A percentile compares a stretch with the other conserved stretches of the same genome.
Evolutionary conservation across 1,284 basidiomycete species (phyloP).

Genomic region (Cutaneotrichosporon arboriforme): DNA sequence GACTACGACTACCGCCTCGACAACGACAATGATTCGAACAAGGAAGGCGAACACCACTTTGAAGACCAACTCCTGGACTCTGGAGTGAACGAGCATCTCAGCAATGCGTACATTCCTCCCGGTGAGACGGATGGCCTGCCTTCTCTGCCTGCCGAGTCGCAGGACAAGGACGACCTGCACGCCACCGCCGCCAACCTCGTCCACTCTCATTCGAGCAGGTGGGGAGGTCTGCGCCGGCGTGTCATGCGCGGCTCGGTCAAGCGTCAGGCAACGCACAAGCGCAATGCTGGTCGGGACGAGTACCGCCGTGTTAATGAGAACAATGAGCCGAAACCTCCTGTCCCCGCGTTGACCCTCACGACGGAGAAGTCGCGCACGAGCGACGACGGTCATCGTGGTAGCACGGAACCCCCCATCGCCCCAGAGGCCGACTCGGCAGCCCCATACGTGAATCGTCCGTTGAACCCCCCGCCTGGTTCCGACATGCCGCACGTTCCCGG

Average conservation of each 20-base stretch:
- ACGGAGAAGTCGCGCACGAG: background rate
- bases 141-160: slow-evolving; percentile 25
- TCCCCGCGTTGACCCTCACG: background rate
- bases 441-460: slow-evolving; percentile 1
- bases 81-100: slow-evolving; percentile 29
- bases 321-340: background rate
- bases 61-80: slow-evolving; percentile 25
- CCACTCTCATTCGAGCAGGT: slow-evolving; percentile 45
- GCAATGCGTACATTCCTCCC: slow-evolving; percentile 44
- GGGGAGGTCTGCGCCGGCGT: slow-evolving; percentile 42
- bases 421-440: background rate
- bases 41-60: background rate
- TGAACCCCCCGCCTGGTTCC: slow-evolving; percentile 9
- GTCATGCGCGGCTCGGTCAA: slow-evolving; percentile 18
- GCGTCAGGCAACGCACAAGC: background rate
- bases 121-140: slow-evolving; percentile 51
- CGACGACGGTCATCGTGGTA: background rate
- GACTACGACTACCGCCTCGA: slow-evolving; percentile 48
- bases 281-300: background rate
- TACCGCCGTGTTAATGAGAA: background rate
- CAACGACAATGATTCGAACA: slow-evolving; percentile 22
- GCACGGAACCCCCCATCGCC: too few relatives aligned
- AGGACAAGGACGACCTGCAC: slow-evolving; percentile 29
- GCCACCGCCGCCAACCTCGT: slow-evolving; percentile 43
- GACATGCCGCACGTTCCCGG: slow-evolving; percentile 20